Evolutionary conservation across 768 basidiomycete genomes (phyloP).

Genomic region (Pisolithus marmoratus): DNA sequence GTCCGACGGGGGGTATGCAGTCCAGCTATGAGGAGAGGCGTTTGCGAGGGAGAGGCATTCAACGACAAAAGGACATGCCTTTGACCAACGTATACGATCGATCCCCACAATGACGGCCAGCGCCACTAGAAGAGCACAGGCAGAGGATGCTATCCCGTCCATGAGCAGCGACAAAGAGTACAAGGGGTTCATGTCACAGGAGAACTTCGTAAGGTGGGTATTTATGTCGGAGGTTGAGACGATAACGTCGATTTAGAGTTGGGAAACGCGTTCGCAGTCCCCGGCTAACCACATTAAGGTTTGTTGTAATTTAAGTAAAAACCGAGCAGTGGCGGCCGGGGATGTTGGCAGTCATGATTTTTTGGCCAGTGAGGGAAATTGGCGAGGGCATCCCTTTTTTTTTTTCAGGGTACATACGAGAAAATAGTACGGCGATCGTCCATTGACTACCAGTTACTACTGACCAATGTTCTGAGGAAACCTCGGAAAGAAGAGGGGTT

Average conservation of each 20-base stretch:
- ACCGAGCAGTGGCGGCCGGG: slow-evolving; percentile 18
- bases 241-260: slow-evolving; percentile 27
- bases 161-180: slow-evolving; percentile 19
- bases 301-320: background rate
- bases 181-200: slow-evolving; percentile 24
- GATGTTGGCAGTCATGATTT: slow-evolving; percentile 8
- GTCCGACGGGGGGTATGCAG: slow-evolving; percentile 31
- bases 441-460: background rate
- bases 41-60: background rate
- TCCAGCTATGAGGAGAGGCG: slow-evolving; percentile 16
- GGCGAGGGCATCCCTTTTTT: slow-evolving; percentile 6
- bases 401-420: slow-evolving; percentile 3
- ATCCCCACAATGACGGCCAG: slow-evolving; percentile 9
- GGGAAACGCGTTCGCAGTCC: slow-evolving; percentile 12
- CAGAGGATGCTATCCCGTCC: slow-evolving; percentile 17
- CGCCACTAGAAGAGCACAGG: slow-evolving; percentile 14
- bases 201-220: slow-evolving; percentile 18
- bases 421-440: slow-evolving; percentile 4
- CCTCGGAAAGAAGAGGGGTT: background rate
- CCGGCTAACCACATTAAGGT: slow-evolving; percentile 23
- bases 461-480: background rate
- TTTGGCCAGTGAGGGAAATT: slow-evolving; percentile 4
- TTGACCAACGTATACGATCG: slow-evolving; percentile 19
- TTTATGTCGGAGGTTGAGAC: slow-evolving; percentile 23
- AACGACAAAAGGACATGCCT: slow-evolving; percentile 12